Base-by-base conservation (phyloP, 768 basidiomycete genomes). In the Lactarius quietus region DNA sequence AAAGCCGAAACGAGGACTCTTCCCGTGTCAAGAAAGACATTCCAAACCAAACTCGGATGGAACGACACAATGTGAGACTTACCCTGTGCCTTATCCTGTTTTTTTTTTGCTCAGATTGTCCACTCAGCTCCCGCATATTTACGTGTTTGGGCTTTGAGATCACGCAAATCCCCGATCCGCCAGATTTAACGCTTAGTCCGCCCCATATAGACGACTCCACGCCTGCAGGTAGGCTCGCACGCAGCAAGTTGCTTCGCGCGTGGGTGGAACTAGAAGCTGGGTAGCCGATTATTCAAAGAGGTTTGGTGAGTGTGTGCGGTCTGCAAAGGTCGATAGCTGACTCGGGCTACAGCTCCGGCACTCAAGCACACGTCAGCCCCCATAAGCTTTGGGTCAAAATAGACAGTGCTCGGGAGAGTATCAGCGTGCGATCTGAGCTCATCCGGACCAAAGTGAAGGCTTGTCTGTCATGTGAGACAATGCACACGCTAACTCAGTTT, bases 241-340 rank as follows among this genome's bases (percentile, higher is more conserved):
- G 86, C 6, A 81, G 82, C 28, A 87, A 81, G 71, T 80, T 93
- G 4, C 80, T 93, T 56, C 83, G 92, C 38, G 89, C 87, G 33
- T 93, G 92, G 92, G 81, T 92, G 20, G 92, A 94, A 72, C 75
- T 88, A 9, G 76, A 82, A 45, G 83, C 89, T 93, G 86, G 86
- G 70, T 87, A 23, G 76, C 79, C 5, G 83, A 90, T 60, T 90
- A 81, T 68, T 81, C 78, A 60, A 81, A 39, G n/a, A 72, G 77
- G 31, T 69, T 84, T 68, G 73, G 84, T 86, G 73, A 29, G 77
- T 62, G 72, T n/a, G 69, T 56, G 5, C 45, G 33, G 26, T 20
- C 48, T 6, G 41, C 14, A 2, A n/a, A 28, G 52, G 31, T 23
- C 29, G 0, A 41, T 33, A 28, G 14, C 28, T 62, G n/a, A 51